Base-by-base conservation (phyloP, 2,329 filamentous ascomycete species). In the Penicillium sp. region DNA sequence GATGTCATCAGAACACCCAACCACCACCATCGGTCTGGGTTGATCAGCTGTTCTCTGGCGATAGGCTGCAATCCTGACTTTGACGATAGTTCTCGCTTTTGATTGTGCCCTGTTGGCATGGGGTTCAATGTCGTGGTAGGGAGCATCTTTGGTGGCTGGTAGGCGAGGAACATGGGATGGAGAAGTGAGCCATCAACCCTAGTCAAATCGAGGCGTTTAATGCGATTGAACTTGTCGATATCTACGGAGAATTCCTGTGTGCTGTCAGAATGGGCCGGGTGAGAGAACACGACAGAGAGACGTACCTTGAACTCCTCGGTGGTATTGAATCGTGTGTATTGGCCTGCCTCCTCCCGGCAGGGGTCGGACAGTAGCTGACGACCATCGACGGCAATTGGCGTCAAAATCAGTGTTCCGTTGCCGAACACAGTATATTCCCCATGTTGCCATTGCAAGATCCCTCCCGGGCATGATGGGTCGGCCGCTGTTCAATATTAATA, bases 361-460 rank as follows among this genome's bases (percentile, higher is more conserved):
- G 87, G 87, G 58, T 86, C 78, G 3, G 86, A 89, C 56, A 84
- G 75, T 27, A 90, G 73, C 75, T 90, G 86, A 56, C 88, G 81
- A 19, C 88, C 88, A 69, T 91, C 88, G 3, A 85, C 82, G 21
- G 77, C 78, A 64, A 89, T 84, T 5, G 88, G 88, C 6, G 74
- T 80, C 50, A 90, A 75, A 6, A 73, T 73, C 25, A 91, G 73
- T 6, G 83, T 85, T 42, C 86, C 85, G 67, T 89, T 83, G 21
- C 75, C 66, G 43, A 80, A 76, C 63, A 85, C 76, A 6, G 77
- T 75, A 70, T 84, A 89, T 54, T 73, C 84, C 42, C 88, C 88
- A 69, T 91, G 88, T 70, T 91, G 88, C 81, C 85, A 91, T 75
- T 90, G 87, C 78, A 90, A 84, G 48, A 90, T 82, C 9, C 83